These are phyloP conservation scores for Ballota nigra DNA, from an alignment of 257 asterid species.

Conservation along the genomic window DNA sequence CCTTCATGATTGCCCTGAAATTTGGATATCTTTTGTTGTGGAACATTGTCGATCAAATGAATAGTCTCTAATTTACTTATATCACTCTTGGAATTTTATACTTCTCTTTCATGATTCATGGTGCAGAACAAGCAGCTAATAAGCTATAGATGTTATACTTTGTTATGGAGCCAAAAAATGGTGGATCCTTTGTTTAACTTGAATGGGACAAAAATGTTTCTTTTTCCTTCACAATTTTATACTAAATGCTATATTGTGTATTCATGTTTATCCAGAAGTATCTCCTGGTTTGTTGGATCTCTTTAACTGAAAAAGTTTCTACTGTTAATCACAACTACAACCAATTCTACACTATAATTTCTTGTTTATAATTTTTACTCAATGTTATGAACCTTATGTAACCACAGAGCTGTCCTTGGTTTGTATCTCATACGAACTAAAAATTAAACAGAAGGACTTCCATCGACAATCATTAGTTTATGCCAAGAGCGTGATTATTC, in stretches of 20 bases:
- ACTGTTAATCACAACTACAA: background rate
- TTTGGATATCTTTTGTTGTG: background rate
- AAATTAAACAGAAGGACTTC: background rate
- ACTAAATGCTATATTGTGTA: background rate
- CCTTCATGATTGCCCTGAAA: conserved; percentile 5
- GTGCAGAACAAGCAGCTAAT: background rate
- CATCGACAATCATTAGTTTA: background rate
- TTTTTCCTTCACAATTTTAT: background rate
- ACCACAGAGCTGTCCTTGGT: background rate
- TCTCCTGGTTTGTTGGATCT: conserved; percentile 3
- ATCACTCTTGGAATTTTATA: background rate
- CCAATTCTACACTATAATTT: background rate
- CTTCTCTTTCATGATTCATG: background rate
- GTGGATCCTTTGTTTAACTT: background rate
- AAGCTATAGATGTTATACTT: background rate
- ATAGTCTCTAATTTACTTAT: background rate
- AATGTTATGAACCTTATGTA: background rate
- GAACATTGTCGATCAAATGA: conserved; percentile 3
- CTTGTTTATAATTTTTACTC: background rate
- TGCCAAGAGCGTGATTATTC: background rate
- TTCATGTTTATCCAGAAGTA: background rate
- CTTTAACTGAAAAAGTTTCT: background rate
- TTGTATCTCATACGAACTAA: conserved; percentile 5
- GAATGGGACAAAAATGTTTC: background rate
- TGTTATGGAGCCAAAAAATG: background rate